These are phyloP conservation scores for Penicillium herquei DNA, from an alignment of 495 filamentous ascomycete genomes.

Conservation along the genomic window DNA sequence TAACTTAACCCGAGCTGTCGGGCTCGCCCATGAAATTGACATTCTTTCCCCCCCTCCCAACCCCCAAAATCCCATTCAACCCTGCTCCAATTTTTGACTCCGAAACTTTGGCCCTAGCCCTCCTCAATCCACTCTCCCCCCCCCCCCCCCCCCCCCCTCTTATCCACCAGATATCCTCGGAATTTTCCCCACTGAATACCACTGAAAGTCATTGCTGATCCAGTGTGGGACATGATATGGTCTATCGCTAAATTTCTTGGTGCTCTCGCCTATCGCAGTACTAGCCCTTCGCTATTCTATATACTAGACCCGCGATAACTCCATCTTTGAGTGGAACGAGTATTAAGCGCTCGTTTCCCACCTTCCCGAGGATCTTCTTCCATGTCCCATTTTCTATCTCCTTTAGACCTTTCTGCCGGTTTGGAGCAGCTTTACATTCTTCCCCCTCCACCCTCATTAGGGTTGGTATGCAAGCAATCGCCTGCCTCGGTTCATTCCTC, in stretches of 20 bases:
- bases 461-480: slow-evolving; percentile 9
- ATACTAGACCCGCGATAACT: not conserved
- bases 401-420: not conserved
- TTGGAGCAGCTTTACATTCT: slow-evolving; percentile 3
- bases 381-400: not conserved
- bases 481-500: slow-evolving; percentile 7
- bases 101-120: not conserved
- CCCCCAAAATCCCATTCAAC: slow-evolving; percentile 1
- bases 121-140: not conserved
- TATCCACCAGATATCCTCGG: not conserved
- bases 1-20: slow-evolving; percentile 49
- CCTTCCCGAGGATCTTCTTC: not conserved
- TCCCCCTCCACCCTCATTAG: slow-evolving; percentile 10
- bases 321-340: slow-evolving; percentile 3
- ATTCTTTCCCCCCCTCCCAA: not conserved
- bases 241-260: slow-evolving; percentile 8
- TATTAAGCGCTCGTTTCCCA: not conserved
- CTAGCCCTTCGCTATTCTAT: slow-evolving; percentile 11
- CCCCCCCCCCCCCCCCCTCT: not conserved
- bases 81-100: not conserved
- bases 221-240: slow-evolving; percentile 20
- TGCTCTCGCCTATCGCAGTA: slow-evolving; percentile 4
- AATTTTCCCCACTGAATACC: not conserved
- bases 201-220: slow-evolving; percentile 2
- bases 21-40: slow-evolving; percentile 20